These are phyloP conservation scores for Tylopilus vinaceipallidus DNA, from an alignment of 768 basidiomycete species.

Conservation along the genomic window DNA sequence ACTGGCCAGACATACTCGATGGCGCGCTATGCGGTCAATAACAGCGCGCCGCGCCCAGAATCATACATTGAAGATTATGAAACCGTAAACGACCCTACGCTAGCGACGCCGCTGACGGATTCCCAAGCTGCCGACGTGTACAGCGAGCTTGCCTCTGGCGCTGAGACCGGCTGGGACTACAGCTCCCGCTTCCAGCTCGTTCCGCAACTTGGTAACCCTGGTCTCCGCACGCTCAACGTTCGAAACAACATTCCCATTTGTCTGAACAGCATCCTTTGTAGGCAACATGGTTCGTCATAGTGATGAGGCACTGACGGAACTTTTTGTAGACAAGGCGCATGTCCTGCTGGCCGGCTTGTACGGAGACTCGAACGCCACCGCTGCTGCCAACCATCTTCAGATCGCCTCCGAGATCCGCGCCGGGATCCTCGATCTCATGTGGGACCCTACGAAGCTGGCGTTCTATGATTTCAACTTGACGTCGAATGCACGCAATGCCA, in stretches of 20 bases:
- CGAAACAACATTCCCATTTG: constrained; percentile 68
- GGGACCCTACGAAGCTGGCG: constrained; percentile 78
- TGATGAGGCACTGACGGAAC: neutral
- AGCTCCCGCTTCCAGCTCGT: constrained; percentile 45
- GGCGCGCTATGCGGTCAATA: constrained; percentile 74
- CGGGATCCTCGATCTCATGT: constrained; percentile 82
- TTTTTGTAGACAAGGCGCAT: constrained; percentile 58
- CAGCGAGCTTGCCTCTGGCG: constrained; percentile 83
- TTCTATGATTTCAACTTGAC: constrained; percentile 91
- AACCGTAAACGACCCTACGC: constrained; percentile 66
- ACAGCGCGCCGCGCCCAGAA: constrained; percentile 87
- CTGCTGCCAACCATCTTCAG: constrained; percentile 48
- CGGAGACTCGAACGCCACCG: constrained; percentile 40
- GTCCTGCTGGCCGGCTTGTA: constrained; percentile 62
- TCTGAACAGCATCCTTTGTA: constrained; percentile 84
- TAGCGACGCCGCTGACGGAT: constrained; percentile 56
- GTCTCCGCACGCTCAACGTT: constrained; percentile 70
- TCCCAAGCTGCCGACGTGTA: constrained; percentile 65
- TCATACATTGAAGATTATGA: constrained; percentile 77
- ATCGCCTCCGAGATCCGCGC: constrained; percentile 57
- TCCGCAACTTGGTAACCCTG: constrained; percentile 42
- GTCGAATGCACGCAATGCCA: constrained; percentile 55
- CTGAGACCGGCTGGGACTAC: constrained; percentile 63
- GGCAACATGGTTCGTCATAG: constrained; percentile 25
- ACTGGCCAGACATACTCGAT: constrained; percentile 64